Evolutionary conservation across 2,329 filamentous ascomycete species (phyloP), one percentile per base, ranked within the genome.

Genomic region (Claviceps sp.): DNA sequence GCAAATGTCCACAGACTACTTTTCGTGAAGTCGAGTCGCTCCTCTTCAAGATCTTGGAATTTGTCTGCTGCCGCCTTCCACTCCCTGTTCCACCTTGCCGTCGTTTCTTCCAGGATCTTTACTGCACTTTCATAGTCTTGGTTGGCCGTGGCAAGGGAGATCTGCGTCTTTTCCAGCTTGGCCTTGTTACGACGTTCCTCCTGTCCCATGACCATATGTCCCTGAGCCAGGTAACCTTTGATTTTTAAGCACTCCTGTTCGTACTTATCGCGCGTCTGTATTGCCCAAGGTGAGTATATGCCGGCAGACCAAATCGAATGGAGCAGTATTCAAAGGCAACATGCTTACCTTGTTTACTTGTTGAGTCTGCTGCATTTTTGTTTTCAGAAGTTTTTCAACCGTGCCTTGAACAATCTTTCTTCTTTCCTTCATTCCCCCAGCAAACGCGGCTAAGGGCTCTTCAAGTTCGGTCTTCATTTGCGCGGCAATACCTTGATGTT

Each of bases 151-250:
- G 90, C 90, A 54, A 98, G 78, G 62, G 90, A 94, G 61, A 96
- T 93, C 66, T 98, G 93, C 1, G 93, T 97, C 77, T 98, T 98
- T 68, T 98, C 93, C 44, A 98, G 78, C 70, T 95, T 97, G 22
- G 91, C 90, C 71, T 98, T 98, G 69, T 98, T 98, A 71, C 95
- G 96, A 30, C 93, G 82, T 72, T 98, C 93, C 66, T 98, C 93
- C 61, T 98, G 93, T 14, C 93, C 93, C 93, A 98, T 98, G 53
- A 98, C 93, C 93, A 98, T 98, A 66, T 98, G 94, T 9, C 93
- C 93, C 69, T 98, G 93, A 4, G 94, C 93, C 4, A 98, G 80
- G 64, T 98, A 98, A 41, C 93, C 93, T 70, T 98, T 98, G 67
- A 98, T 97, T 66, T 95, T 93, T 45, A 98, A 76, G 65, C 91